Conservation (phyloP, 768 basidiomycete species). For the Rhodotorula babjevae region DNA sequence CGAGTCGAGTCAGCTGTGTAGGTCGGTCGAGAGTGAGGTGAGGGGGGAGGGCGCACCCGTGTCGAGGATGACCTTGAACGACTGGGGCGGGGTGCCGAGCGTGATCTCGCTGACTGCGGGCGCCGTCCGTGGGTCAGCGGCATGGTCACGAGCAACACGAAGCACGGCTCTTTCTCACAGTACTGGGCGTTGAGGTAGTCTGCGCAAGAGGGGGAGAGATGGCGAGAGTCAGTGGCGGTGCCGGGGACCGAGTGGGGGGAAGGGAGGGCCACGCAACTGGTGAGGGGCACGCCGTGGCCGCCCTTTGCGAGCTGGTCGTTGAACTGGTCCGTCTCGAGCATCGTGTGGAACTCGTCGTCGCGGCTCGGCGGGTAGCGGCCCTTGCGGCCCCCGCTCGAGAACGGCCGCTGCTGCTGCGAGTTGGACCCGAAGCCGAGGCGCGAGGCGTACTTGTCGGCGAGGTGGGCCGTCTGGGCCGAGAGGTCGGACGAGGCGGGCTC, state of each 20-base stretch:
- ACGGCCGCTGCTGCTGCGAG: conserved; percentile 49
- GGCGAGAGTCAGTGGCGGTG: neutral
- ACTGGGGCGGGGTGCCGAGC: conserved; percentile 77
- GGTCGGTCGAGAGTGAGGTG: conserved; percentile 13
- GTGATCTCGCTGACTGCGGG: conserved; percentile 70
- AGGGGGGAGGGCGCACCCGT: neutral
- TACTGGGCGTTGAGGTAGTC: conserved; percentile 89
- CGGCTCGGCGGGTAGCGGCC: conserved; percentile 55
- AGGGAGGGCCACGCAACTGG: conserved; percentile 54
- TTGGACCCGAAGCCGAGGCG: conserved; percentile 65
- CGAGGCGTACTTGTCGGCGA: conserved; percentile 91
- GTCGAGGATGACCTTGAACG: conserved; percentile 49
- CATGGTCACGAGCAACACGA: too few species aligned
- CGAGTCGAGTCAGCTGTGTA: too few species aligned
- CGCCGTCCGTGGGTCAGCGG: too few species aligned
- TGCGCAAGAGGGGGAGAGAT: conserved; percentile 45
- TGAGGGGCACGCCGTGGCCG: conserved; percentile 82
- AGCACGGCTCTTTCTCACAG: too few species aligned
- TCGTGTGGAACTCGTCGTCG: conserved; percentile 29
- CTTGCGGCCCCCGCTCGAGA: conserved; percentile 51
- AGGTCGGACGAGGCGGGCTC: conserved; percentile 53
- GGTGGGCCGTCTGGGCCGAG: conserved; percentile 63
- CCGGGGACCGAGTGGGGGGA: neutral
- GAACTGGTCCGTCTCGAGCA: conserved; percentile 61
- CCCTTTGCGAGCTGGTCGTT: conserved; percentile 54